A percentile compares a stretch with the other conserved stretches of the same genome.
Evolutionary conservation across 73 alveolate species (phyloP).

Genomic region (Paramecium caudatum): DNA sequence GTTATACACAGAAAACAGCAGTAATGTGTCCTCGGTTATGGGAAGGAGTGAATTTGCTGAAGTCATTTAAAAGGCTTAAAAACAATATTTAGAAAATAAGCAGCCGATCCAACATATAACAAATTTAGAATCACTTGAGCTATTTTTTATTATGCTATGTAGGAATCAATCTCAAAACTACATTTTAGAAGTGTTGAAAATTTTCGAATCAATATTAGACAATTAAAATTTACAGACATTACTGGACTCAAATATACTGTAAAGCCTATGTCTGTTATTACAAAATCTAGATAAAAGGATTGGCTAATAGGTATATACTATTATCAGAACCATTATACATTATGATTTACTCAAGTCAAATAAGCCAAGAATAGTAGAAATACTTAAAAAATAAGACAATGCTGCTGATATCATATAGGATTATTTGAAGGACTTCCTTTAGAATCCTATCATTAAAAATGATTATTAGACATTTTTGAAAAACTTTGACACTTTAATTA

Average conservation of each 20-base stretch:
- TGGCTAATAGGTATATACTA: neutral
- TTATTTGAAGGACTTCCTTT: neutral
- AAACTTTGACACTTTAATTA: neutral
- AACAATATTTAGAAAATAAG: conserved; percentile 18
- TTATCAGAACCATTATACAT: conserved; percentile 39
- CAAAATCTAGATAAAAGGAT: neutral
- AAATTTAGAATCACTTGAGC: conserved; percentile 33
- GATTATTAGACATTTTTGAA: neutral
- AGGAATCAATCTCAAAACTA: conserved; percentile 16
- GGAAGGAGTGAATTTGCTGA: conserved; percentile 70
- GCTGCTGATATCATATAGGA: conserved; percentile 35
- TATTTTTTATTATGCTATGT: conserved; percentile 16
- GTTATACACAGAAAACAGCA: conserved; percentile 50
- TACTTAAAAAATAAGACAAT: neutral
- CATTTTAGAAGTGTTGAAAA: conserved; percentile 23
- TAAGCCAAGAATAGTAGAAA: conserved; percentile 12
- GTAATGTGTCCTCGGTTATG: conserved; percentile 66
- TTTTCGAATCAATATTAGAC: conserved; percentile 54
- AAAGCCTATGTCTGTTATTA: neutral
- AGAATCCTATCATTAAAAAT: conserved; percentile 30
- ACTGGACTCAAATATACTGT: conserved; percentile 50
- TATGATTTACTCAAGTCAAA: conserved; percentile 15
- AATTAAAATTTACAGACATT: neutral
- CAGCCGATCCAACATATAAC: conserved; percentile 37
- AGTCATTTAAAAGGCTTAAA: conserved; percentile 31